A percentile compares a stretch with the other conserved stretches of the same genome.
Conservation (phyloP, 164 flowering plant species). For the Tetracentron sinense region DNA sequence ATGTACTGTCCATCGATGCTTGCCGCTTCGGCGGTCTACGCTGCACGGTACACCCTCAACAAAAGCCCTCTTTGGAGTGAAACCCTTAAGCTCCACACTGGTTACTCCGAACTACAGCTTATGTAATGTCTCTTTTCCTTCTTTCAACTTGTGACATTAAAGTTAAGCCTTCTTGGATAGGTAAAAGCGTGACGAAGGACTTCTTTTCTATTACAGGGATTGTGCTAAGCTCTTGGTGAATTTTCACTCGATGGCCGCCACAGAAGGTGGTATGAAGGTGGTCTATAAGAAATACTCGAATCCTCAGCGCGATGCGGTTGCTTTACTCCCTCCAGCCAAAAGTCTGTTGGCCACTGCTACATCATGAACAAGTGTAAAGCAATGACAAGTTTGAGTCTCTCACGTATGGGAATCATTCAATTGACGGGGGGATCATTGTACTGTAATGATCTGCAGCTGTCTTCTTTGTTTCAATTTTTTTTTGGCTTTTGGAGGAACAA, state of each 20-base stretch:
- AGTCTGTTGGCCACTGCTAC: too few species aligned
- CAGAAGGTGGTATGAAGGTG: slow-evolving; percentile 45
- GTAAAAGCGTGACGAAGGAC: too few species aligned
- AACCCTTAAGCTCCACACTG: slow-evolving; percentile 71
- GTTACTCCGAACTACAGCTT: slow-evolving; percentile 65
- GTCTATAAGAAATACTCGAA: slow-evolving; percentile 59
- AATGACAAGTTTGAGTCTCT: too few species aligned
- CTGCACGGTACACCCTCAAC: slow-evolving; percentile 62
- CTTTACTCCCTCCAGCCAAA: slow-evolving; percentile 18
- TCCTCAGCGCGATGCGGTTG: slow-evolving; percentile 47
- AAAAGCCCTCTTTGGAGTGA: slow-evolving; percentile 63
- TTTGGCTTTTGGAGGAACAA: too few species aligned
- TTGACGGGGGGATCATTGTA: too few species aligned
- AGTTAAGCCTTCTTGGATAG: too few species aligned
- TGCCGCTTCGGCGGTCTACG: slow-evolving; percentile 94
- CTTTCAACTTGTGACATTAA: background rate
- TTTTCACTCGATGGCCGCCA: slow-evolving; percentile 45
- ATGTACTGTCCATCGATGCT: slow-evolving; percentile 68
- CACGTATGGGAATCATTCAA: too few species aligned
- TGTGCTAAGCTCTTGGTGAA: slow-evolving; percentile 63
- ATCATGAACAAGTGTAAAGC: too few species aligned
- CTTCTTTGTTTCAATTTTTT: too few species aligned
- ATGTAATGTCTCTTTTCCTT: slow-evolving; percentile 10
- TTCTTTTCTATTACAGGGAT: slow-evolving; percentile 35
- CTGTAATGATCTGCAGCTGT: too few species aligned